Evolutionary conservation across 2,329 filamentous ascomycete genomes (phyloP).

Genomic region (Pseudogymnoascus pannorum): DNA sequence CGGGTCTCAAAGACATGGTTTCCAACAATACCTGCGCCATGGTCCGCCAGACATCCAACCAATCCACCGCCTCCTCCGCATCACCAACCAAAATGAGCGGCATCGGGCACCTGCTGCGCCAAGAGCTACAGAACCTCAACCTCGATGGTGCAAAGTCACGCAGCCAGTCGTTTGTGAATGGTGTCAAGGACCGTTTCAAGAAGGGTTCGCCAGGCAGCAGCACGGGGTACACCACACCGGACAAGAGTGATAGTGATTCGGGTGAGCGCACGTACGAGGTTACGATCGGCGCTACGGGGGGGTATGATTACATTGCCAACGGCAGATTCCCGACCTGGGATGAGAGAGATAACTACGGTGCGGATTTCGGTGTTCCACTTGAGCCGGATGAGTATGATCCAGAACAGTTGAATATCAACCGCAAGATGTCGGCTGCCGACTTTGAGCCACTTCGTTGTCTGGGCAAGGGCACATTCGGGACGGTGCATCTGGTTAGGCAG

Average conservation of each 20-base stretch:
- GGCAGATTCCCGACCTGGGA: slow-evolving; percentile 20
- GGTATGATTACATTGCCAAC: slow-evolving; percentile 61
- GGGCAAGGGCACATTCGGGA: slow-evolving; percentile 93
- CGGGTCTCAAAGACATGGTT: slow-evolving; percentile 32
- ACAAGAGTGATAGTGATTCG: slow-evolving; percentile 47
- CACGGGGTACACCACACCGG: slow-evolving; percentile 26
- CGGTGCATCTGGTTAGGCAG: slow-evolving; percentile 89
- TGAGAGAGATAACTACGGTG: slow-evolving; percentile 23
- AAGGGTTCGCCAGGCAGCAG: slow-evolving; percentile 36
- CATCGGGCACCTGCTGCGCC: slow-evolving; percentile 73
- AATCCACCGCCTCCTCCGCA: slow-evolving; percentile 32
- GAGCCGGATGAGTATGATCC: slow-evolving; percentile 48
- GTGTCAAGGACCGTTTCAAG: slow-evolving; percentile 40
- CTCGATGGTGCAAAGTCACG: slow-evolving; percentile 42
- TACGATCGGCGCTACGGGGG: slow-evolving; percentile 63
- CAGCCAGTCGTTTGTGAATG: slow-evolving; percentile 50
- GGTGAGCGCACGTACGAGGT: slow-evolving; percentile 82
- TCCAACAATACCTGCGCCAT: slow-evolving; percentile 34
- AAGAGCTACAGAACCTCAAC: slow-evolving; percentile 66
- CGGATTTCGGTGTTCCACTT: slow-evolving; percentile 30
- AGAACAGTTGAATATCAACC: slow-evolving; percentile 42
- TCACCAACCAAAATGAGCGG: slow-evolving; percentile 53
- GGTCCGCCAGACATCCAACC: slow-evolving; percentile 50
- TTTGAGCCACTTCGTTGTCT: slow-evolving; percentile 88
- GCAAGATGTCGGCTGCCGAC: slow-evolving; percentile 78